phyloP scores from a whole-genome alignment of 225 moss, liverwort and hornwort species.

The Marchantia paleacea region DNA sequence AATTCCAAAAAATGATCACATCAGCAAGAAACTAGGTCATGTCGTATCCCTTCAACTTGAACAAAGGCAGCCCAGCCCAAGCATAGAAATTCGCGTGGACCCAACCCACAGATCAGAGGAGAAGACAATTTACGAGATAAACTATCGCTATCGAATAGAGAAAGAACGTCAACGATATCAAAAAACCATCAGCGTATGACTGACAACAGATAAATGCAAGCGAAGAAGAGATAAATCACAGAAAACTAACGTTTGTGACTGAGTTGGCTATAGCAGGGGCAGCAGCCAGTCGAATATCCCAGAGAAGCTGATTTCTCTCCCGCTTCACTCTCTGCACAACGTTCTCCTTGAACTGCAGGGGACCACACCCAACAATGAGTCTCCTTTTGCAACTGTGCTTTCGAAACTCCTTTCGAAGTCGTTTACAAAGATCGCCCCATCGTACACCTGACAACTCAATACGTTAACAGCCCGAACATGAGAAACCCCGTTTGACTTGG shows the following conservation, averaged over 20 bases:
- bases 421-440: background rate
- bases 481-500: background rate
- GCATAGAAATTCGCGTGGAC: background rate
- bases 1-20: background rate
- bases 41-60: too few species aligned
- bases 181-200: background rate
- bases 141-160: background rate
- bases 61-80: background rate
- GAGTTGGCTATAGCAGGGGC: constrained; percentile 37
- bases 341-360: constrained; percentile 68
- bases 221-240: background rate
- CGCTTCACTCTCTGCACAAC: constrained; percentile 79
- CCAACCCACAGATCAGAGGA: background rate
- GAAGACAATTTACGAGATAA: background rate
- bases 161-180: background rate
- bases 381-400: background rate
- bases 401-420: background rate
- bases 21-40: background rate
- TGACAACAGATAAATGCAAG: background rate
- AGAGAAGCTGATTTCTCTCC: constrained; percentile 75
- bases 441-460: background rate
- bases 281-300: constrained; percentile 65
- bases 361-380: background rate
- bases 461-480: background rate
- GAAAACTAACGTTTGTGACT: constrained; percentile 49